phyloP scores from a whole-genome alignment of 768 basidiomycete genomes.

The Saitozyma sp. region DNA sequence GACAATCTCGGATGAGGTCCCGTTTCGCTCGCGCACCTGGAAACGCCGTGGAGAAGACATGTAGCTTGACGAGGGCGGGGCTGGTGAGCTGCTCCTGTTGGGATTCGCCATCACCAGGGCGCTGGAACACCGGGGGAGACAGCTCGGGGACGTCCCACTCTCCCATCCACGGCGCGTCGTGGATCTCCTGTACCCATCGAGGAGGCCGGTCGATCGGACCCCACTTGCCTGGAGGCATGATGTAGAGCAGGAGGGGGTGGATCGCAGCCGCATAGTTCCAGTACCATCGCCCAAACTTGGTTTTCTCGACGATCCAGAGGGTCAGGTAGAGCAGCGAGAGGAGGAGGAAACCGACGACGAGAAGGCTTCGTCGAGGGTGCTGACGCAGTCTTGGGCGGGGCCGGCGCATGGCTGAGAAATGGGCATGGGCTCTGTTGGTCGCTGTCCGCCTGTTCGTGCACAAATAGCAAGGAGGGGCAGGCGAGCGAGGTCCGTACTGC shows the following conservation, averaged over 20 bases:
- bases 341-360: too few relatives aligned
- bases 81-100: constrained; percentile 1
- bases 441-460: too few relatives aligned
- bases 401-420: too few relatives aligned
- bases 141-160: constrained; percentile 19
- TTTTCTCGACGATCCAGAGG: too few relatives aligned
- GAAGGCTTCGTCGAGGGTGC: too few relatives aligned
- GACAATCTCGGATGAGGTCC: constrained; percentile 16
- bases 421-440: too few relatives aligned
- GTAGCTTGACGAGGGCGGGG: constrained; percentile 22
- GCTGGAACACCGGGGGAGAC: constrained; percentile 4
- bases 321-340: too few relatives aligned
- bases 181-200: constrained; percentile 23
- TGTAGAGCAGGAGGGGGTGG: constrained; percentile 13
- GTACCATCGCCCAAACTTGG: constrained; percentile 15
- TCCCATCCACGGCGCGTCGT: constrained; percentile 29
- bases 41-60: constrained; percentile 30
- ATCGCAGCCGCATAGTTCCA: constrained; percentile 20
- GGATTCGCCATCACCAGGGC: too few relatives aligned
- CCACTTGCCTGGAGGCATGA: constrained; percentile 20
- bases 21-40: constrained; percentile 9
- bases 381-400: too few relatives aligned
- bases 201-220: constrained; percentile 14
- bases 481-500: too few relatives aligned
- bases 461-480: too few relatives aligned